Base-by-base conservation (phyloP, 108 stramenopile species). In the Pseudonitzschia pungens region DNA sequence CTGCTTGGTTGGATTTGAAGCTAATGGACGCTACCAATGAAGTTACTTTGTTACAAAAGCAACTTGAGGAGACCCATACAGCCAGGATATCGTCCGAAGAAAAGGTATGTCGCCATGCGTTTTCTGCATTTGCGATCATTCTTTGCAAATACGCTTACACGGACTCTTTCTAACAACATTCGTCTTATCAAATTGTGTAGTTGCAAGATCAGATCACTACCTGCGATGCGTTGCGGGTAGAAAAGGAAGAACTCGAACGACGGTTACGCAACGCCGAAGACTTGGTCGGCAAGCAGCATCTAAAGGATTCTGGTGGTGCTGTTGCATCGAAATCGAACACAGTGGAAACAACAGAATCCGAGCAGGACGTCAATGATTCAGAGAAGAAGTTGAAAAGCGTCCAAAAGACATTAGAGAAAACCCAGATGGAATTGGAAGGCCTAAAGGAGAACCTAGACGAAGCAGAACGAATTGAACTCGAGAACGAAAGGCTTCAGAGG, bases 381-480 rank as follows among this genome's bases (percentile, higher is more conserved):
- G 24, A 10, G 9, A 22, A 55, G 26, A 22, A 55, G 16, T 33
- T 24, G 14, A 41, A 33, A 21, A 12, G n/a, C 7, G n/a, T 62
- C 4, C 16, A 62, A 40, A 62, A 33, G 32, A 15, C 12, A n/a
- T 28, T 62, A 16, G 18, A 62, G 36, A 33, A 40, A 33, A 62
- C 60, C 29, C 32, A 33, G 8, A 62, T 62, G 60, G 60, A 62
- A 62, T 62, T 62, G 36, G 33, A 41, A 21, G 60, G 41, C 2
- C 40, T 62, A 20, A 40, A 62, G 20, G 33, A 62, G 40, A 62
- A 62, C n/a, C 60, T 62, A 24, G 60, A 62, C 20, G 60, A 62
- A 62, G 60, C 60, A n/a, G 60, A 62, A 29, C 29, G 36, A 41
- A 62, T 62, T 15, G 60, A 62, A 62, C 15, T 40, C 2, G 33